Percentiles rank a stretch among this genome's conserved stretches.
phyloP scores from a whole-genome alignment of 2,329 filamentous ascomycete species.

The Fusarium gaditjirri region DNA sequence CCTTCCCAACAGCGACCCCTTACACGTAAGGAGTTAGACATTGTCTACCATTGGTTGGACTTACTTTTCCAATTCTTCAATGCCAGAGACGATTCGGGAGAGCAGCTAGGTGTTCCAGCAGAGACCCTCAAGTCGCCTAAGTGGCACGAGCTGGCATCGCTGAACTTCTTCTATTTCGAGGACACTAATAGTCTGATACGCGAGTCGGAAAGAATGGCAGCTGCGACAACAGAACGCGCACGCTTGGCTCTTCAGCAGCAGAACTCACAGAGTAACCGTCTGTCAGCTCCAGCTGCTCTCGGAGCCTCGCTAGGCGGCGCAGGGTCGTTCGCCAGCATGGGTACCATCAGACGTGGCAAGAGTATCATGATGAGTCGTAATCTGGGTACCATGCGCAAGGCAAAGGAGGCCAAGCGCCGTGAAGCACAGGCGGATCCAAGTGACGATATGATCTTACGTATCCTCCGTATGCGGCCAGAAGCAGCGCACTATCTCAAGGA shows the following conservation, averaged over 20 bases:
- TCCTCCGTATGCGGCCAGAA: conserved; percentile 93
- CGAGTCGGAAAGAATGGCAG: conserved; percentile 96
- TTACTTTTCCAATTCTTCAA: conserved; percentile 95
- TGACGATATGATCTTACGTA: conserved; percentile 97
- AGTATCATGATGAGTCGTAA: conserved; percentile 96
- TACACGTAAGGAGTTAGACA: conserved; percentile 87
- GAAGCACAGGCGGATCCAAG: conserved; percentile 96
- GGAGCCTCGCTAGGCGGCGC: conserved; percentile 50
- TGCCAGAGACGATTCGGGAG: conserved; percentile 83
- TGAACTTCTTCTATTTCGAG: conserved; percentile 99
- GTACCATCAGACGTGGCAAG: conserved; percentile 73
- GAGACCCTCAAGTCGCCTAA: conserved; percentile 96
- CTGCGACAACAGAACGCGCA: conserved; percentile 79
- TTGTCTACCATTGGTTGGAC: conserved; percentile 94
- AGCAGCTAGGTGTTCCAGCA: conserved; percentile 86
- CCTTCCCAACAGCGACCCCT: conserved; percentile 86
- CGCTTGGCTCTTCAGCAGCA: conserved; percentile 73
- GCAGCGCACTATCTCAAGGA: conserved; percentile 89
- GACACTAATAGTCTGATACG: conserved; percentile 89
- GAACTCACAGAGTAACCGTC: conserved; percentile 66
- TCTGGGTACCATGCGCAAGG: conserved; percentile 93
- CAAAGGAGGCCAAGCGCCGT: conserved; percentile 94
- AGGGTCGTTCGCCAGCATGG: conserved; percentile 70
- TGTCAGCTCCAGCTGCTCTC: conserved; percentile 71
- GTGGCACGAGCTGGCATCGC: conserved; percentile 94